These are phyloP conservation scores for Stevia rebaudiana DNA, from an alignment of 140 eudicot species.

Conservation along the genomic window DNA sequence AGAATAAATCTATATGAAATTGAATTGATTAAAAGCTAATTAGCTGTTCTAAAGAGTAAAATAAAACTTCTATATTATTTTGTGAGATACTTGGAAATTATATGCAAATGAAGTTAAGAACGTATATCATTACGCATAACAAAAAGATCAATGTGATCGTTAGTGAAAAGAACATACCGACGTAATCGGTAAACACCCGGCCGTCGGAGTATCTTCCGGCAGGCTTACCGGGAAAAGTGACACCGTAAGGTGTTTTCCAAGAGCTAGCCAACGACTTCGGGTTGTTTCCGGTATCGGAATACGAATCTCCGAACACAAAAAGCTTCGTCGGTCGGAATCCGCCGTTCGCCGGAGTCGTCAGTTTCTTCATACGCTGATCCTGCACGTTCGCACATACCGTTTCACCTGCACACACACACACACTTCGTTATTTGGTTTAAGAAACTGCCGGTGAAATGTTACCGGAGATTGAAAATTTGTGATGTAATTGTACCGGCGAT, in stretches of 20 bases:
- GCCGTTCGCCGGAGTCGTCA: background rate
- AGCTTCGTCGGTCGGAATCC: constrained; percentile 39
- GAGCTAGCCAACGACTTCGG: constrained; percentile 44
- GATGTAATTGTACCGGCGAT: constrained; percentile 25
- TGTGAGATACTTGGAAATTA: constrained; percentile 5
- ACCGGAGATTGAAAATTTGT: background rate
- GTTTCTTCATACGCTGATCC: background rate
- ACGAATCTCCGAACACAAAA: constrained; percentile 85
- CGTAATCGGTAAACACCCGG: constrained; percentile 72
- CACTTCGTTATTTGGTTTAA: background rate
- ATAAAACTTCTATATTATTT: background rate
- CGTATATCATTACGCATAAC: background rate
- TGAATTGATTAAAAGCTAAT: too few relatives aligned
- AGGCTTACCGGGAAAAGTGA: constrained; percentile 84
- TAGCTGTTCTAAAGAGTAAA: too few relatives aligned
- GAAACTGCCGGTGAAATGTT: background rate
- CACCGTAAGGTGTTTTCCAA: constrained; percentile 70
- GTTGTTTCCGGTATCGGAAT: constrained; percentile 71
- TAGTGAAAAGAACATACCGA: constrained; percentile 39
- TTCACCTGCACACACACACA: constrained; percentile 22
- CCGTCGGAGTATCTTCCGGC: constrained; percentile 87
- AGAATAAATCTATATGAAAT: too few relatives aligned
- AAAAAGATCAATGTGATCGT: background rate
- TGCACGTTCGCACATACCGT: background rate
- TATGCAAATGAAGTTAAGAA: background rate